Conservation (phyloP, 805 yeast genomes). For the Saccharomyces mikatae region DNA sequence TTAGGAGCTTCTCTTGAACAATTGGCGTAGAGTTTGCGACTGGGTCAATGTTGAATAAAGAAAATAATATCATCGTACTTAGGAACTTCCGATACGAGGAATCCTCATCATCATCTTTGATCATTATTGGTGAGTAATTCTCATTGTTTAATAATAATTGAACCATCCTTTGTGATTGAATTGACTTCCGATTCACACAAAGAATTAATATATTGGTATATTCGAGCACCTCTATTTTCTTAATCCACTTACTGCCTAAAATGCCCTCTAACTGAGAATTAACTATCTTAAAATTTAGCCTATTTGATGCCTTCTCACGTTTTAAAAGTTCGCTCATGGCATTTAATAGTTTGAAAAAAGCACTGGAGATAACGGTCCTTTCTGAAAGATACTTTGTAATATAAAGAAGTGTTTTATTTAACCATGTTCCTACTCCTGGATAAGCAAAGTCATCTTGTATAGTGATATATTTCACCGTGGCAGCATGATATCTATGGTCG, state of each 20-base stretch:
- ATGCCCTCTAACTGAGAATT: constrained; percentile 62
- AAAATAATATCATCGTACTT: constrained; percentile 40
- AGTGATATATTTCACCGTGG: constrained; percentile 22
- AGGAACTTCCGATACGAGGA: constrained; percentile 32
- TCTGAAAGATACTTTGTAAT: constrained; percentile 61
- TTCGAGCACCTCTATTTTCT: constrained; percentile 35
- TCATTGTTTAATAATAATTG: constrained; percentile 58
- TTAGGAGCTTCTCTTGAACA: constrained; percentile 43
- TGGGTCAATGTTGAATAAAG: constrained; percentile 43
- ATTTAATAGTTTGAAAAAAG: constrained; percentile 30
- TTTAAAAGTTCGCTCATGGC: constrained; percentile 30
- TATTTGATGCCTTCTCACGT: constrained; percentile 30
- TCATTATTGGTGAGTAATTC: constrained; percentile 27
- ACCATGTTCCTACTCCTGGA: constrained; percentile 37
- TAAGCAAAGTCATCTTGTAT: constrained; percentile 11
- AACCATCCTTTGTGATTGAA: constrained; percentile 44
- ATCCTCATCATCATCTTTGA: constrained; percentile 17
- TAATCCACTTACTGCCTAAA: constrained; percentile 42
- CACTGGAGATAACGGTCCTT: constrained; percentile 9
- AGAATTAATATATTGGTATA: constrained; percentile 37
- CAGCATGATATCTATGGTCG: constrained; percentile 27
- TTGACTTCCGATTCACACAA: constrained; percentile 30
- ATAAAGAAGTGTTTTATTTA: constrained; percentile 48
- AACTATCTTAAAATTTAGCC: constrained; percentile 39
- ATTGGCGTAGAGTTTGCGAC: constrained; percentile 38